These are phyloP conservation scores for Candida glucosophila DNA, from an alignment of 1,139 yeast species.

Conservation along the genomic window DNA sequence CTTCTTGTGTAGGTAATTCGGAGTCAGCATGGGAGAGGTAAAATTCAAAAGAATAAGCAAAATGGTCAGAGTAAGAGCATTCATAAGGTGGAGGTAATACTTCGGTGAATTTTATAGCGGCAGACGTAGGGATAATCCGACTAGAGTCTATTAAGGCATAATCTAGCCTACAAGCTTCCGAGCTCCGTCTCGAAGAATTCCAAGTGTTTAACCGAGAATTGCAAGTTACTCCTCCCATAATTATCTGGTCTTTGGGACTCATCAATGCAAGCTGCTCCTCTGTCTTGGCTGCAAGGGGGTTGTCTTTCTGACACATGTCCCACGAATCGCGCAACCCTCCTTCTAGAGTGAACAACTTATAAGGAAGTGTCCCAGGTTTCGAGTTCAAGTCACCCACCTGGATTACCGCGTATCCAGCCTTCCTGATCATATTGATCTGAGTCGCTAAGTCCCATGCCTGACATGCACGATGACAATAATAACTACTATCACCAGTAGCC, in stretches of 20 bases:
- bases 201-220: constrained; percentile 83
- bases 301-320: constrained; percentile 54
- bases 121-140: constrained; percentile 44
- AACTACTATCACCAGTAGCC: constrained; percentile 74
- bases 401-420: constrained; percentile 76
- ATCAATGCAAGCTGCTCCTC: constrained; percentile 39
- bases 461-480: constrained; percentile 81
- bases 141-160: constrained; percentile 70
- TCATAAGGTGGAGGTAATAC: constrained; percentile 47
- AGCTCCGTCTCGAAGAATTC: constrained; percentile 52
- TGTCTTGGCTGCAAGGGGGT: constrained; percentile 8
- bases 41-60: constrained; percentile 68
- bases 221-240: constrained; percentile 77
- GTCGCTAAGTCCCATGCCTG: constrained; percentile 95
- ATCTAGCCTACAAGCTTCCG: constrained; percentile 85
- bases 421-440: constrained; percentile 50
- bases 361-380: constrained; percentile 77
- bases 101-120: constrained; percentile 69
- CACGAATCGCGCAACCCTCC: constrained; percentile 77
- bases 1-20: constrained; percentile 3
- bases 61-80: constrained; percentile 82
- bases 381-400: constrained; percentile 93
- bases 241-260: constrained; percentile 61
- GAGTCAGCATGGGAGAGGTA: constrained; percentile 1
- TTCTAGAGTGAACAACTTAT: constrained; percentile 59